These are phyloP conservation scores for Lentinula sp. DNA, from an alignment of 768 basidiomycete genomes.

Conservation along the genomic window DNA sequence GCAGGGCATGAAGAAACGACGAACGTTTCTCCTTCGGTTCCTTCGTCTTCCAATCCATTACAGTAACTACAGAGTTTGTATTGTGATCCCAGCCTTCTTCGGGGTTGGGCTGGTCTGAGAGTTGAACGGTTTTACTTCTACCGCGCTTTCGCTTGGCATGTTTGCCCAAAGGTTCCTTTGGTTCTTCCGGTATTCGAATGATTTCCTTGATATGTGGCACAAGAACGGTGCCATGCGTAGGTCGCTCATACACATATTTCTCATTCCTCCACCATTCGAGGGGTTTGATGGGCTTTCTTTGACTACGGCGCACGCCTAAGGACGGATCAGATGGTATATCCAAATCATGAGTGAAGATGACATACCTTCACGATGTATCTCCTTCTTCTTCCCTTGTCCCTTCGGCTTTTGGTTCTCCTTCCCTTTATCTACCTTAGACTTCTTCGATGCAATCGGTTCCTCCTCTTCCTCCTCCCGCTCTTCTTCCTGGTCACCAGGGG, in stretches of 20 bases:
- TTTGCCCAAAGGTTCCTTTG: conserved; percentile 39
- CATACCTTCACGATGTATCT: conserved; percentile 4
- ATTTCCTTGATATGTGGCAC: conserved; percentile 73
- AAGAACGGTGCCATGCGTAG: conserved; percentile 39
- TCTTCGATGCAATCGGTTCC: conserved; percentile 18
- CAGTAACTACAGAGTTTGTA: conserved; percentile 59
- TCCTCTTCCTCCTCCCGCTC: conserved; percentile 29
- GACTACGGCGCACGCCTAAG: conserved; percentile 61
- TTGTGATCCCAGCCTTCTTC: conserved; percentile 86
- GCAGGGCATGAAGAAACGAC: conserved; percentile 22
- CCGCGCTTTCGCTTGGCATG: conserved; percentile 16
- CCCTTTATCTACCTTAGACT: neutral
- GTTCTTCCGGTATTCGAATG: conserved; percentile 41
- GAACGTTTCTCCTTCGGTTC: conserved; percentile 67
- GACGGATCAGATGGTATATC: neutral
- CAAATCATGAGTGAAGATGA: conserved; percentile 6
- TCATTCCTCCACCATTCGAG: conserved; percentile 94
- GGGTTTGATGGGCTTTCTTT: conserved; percentile 62
- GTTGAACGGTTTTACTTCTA: conserved; percentile 25
- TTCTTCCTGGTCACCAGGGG: conserved; percentile 19
- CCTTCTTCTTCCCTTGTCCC: neutral
- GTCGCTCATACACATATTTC: conserved; percentile 74
- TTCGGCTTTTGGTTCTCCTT: neutral
- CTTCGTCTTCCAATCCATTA: conserved; percentile 59
- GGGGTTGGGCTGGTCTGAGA: conserved; percentile 25